Percentiles rank a stretch among this genome's conserved stretches.
Evolutionary conservation across 495 filamentous ascomycete species (phyloP).

Genomic region (Elaphomyces granulatus): DNA sequence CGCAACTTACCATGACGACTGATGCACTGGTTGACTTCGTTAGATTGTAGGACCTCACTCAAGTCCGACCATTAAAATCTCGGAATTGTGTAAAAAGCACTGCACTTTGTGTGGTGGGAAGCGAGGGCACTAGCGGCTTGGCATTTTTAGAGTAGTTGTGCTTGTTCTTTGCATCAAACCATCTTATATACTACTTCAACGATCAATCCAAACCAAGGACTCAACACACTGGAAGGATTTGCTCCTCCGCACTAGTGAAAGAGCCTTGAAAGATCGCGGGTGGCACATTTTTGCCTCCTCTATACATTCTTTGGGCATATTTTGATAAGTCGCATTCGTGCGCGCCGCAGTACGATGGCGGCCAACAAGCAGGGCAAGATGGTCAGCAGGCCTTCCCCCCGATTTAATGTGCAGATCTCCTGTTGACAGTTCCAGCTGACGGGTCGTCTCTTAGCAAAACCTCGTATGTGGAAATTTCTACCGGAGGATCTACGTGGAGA

Average conservation of each 20-base stretch:
- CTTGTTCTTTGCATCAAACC: conserved; percentile 8
- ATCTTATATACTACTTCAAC: no score
- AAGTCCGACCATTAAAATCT: conserved; percentile 12
- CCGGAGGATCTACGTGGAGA: neutral
- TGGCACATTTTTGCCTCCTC: neutral
- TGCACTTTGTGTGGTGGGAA: conserved; percentile 31
- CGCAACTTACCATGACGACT: conserved; percentile 36
- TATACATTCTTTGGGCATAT: neutral
- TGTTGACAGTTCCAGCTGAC: conserved; percentile 65
- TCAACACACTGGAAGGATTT: no score
- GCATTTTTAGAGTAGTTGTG: conserved; percentile 17
- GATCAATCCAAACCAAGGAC: no score
- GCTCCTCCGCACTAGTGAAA: neutral
- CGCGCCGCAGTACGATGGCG: conserved; percentile 65
- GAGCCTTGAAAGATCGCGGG: neutral
- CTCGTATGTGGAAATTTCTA: conserved; percentile 52
- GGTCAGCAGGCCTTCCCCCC: conserved; percentile 49
- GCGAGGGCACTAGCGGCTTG: conserved; percentile 31
- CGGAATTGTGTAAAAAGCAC: no score
- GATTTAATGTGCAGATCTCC: conserved; percentile 2
- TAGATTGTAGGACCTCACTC: conserved; percentile 15
- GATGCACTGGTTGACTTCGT: conserved; percentile 33
- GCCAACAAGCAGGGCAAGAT: conserved; percentile 96
- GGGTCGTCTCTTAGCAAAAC: conserved; percentile 58
- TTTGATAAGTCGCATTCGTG: conserved; percentile 51